Evolutionary conservation across 768 basidiomycete species (phyloP), one percentile per base, ranked within the genome.

Genomic region (Phaffia tasmanica): DNA sequence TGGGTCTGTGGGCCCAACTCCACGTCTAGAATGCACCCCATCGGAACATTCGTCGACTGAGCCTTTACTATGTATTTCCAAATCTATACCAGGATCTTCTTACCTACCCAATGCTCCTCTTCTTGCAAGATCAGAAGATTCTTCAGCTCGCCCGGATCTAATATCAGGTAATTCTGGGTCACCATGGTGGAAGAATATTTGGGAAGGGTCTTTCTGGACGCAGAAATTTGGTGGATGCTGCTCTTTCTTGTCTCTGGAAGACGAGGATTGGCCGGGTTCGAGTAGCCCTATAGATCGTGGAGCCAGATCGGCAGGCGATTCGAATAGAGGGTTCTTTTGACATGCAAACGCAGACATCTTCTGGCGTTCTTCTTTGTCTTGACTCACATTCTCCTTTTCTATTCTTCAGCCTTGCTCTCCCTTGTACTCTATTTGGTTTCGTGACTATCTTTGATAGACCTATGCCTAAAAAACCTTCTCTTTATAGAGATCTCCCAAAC

Each of bases 321-420:
- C 49, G 47, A 32, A 51, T 18, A 62, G 61, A 27, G 61, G 61
- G 2, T 62, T 62, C 61, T 62, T 62, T 32, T 62, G 27, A 25
- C 32, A 46, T 25, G 47, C 3, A 48, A 46, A 25, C 7, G 11
- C 6, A 18, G 35, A 42, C 35, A 42, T 42, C 35, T 42, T 5
- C 11, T 11, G 9, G 25, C 14, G 1, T 62, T 15, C 35, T 51
- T 50, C n/a, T n/a, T n/a, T n/a, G n/a, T n/a, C n/a, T n/a, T n/a
- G n/a, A n/a, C n/a, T n/a, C n/a, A 27, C 15, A 25, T 23, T 11
- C 27, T 49, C 18, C 11, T 32, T 51, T 30, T 25, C 48, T 49
- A 19, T 23, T 23, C 47, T 47, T 49, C 5, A 27, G 19, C 59
- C 59, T 61, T 32, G 11, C 47, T 29, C 48, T 29, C 25, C 61